Evolutionary conservation across 768 basidiomycete genomes (phyloP), one percentile per base, ranked within the genome.

Genomic region (Dictyophora rubrovolvata): DNA sequence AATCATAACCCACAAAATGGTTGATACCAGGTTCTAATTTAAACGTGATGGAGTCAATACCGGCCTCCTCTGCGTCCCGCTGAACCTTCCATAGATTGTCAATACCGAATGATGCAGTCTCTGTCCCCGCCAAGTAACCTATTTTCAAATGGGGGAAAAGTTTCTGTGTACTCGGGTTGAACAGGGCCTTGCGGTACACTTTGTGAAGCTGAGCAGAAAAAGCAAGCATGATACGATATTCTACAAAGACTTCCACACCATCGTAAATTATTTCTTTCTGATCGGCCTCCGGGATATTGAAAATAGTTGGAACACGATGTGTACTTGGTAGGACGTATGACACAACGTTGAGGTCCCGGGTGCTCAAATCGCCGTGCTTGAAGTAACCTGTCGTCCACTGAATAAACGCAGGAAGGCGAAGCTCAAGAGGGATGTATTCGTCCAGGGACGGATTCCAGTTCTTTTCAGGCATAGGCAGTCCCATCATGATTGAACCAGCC

Each of bases 321-420:
- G 42, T 42, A n/a, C 42, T 42, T 0, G 69, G 66, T 11, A 70
- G 7, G 20, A 69, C 64, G 60, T 65, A 69, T 1, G 59, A 60
- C 8, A 73, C 68, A 0, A 59, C 46, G 60, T 67, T 62, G 2
- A 62, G 60, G 59, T 69, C 65, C 1, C 65, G 64, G 11, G 65
- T 61, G 1, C 63, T 50, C 23, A 72, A 54, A 49, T 71, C 68
- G 47, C 63, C 63, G 50, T 75, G 72, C n/a, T 71, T 61, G 62
- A 70, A 74, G 61, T 73, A 74, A 0, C 62, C 50, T 0, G 69
- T 70, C 17, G 69, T 47, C 69, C 71, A 72, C 35, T 68, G 68
- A 14, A 51, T 55, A 55, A 70, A 70, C 10, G 65, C 62, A 1
- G 58, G 62, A 17, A 65, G 34, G 7, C 64, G 68, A 16, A 56